Base-by-base conservation (phyloP, 345 rosid genomes). In the Camelina sativa region DNA sequence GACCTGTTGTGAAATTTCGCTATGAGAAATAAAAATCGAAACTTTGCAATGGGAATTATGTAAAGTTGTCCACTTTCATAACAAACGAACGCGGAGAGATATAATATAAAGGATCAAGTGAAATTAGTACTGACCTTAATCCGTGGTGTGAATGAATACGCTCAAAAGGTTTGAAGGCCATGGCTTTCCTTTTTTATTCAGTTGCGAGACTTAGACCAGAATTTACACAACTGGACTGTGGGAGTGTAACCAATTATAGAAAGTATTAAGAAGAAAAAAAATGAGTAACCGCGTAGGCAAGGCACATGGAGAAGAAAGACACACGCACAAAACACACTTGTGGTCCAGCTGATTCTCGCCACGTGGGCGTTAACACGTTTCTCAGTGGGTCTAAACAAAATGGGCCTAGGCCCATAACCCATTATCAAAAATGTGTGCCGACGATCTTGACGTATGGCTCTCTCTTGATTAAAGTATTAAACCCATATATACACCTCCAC, bases 401-500 rank as follows among this genome's bases (percentile, higher is more conserved):
- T 41, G 46, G 71, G 54, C 44, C 64, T 11, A 28, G 43, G 46
- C 25, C 72, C 40, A 68, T 38, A 20, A 0, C 8, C 28, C 15
- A 35, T 13, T 16, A 44, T 53, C 11, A 11, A 63, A 11, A 44
- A 23, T 63, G 2, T 19, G 47, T 35, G 46, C 37, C 48, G 69
- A 30, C 28, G 11, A 16, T 30, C 40, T 12, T 62, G 19, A 40
- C 20, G 40, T 64, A 9, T 41, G 28, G 25, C 57, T 55, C 16
- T n/a, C 43, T 74, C 35, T 48, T 65, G 16, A 32, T 22, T 55
- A 17, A 37, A 55, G 12, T 11, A 38, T 38, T 38, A 11, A 41
- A 11, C 4, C 66, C 67, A 58, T 34, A 17, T 17, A 8, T 48
- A 48, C 37, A 37, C 25, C 19, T 43, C 64, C 74, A 76, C 74